phyloP scores from a whole-genome alignment of 352 stramenopile species.

The Blastocystis sp. region DNA sequence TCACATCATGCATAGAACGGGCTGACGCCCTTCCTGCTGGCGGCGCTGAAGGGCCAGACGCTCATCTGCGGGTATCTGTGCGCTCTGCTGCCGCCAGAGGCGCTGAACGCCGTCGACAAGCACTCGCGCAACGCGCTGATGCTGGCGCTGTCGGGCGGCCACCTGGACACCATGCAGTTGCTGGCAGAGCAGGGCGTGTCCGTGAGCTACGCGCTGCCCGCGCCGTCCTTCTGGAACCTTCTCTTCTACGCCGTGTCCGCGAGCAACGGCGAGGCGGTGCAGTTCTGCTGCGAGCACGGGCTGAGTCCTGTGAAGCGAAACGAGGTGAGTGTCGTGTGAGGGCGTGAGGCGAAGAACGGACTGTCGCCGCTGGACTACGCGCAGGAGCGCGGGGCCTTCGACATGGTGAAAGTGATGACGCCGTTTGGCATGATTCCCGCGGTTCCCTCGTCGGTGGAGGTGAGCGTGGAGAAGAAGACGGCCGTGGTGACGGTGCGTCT shows the following conservation, averaged over 20 bases:
- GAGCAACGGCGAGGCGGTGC: not conserved
- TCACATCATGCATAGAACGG: not conserved
- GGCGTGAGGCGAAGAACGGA: not conserved
- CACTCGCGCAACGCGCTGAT: slow-evolving; percentile 11
- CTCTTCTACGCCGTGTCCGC: not conserved
- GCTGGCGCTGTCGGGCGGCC: not conserved
- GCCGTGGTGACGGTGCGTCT: not conserved
- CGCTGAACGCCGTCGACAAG: not conserved
- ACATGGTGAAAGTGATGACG: not conserved
- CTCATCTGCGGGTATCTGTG: not conserved
- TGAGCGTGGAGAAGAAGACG: not conserved
- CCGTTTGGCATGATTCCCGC: not conserved
- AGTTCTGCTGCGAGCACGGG: slow-evolving; percentile 21
- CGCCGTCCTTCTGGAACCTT: not conserved
- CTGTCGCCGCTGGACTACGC: not conserved
- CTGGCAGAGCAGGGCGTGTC: not conserved
- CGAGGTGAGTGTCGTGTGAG: not conserved
- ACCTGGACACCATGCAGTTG: not conserved
- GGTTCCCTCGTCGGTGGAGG: not conserved
- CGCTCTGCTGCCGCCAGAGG: not conserved
- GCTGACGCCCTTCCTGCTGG: slow-evolving; percentile 14
- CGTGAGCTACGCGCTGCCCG: not conserved
- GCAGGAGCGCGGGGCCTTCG: not conserved
- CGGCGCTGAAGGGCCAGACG: not conserved
- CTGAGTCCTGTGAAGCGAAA: not conserved